phyloP scores from a whole-genome alignment of 495 filamentous ascomycete genomes.

The Platismatia glauca region DNA sequence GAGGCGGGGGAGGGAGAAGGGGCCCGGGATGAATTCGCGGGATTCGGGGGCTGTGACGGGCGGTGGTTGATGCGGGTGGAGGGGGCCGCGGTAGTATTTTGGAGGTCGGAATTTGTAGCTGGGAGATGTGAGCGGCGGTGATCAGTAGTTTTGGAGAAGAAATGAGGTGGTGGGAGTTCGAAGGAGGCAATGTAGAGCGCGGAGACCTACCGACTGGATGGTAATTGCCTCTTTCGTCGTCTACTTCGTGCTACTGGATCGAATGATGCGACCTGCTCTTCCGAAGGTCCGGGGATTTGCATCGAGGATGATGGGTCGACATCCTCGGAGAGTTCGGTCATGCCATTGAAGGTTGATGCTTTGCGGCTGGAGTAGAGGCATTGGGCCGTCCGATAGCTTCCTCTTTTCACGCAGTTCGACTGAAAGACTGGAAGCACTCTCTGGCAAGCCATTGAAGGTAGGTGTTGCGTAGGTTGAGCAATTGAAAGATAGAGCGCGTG shows the following conservation, averaged over 20 bases:
- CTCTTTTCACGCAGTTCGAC: not conserved
- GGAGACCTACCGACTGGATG: conserved; percentile 52
- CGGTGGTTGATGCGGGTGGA: conserved; percentile 85
- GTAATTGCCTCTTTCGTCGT: conserved; percentile 47
- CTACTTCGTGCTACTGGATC: conserved; percentile 49
- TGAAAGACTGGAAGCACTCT: not conserved
- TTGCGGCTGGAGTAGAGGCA: conserved; percentile 12
- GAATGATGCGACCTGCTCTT: conserved; percentile 38
- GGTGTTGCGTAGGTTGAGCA: no score
- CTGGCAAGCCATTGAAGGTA: conserved; percentile 15
- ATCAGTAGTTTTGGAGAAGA: not conserved
- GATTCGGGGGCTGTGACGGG: conserved; percentile 76
- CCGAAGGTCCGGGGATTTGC: conserved; percentile 25
- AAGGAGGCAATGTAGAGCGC: conserved; percentile 14
- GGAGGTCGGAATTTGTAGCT: conserved; percentile 92
- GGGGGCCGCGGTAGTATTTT: conserved; percentile 84
- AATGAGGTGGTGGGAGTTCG: not conserved
- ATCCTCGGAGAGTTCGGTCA: conserved; percentile 30
- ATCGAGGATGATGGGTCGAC: conserved; percentile 37
- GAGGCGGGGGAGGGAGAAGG: conserved; percentile 80
- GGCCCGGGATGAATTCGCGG: conserved; percentile 82
- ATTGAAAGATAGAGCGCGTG: no score
- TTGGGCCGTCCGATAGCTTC: conserved; percentile 3
- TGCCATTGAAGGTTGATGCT: conserved; percentile 19
- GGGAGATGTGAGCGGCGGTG: conserved; percentile 19